phyloP scores from a whole-genome alignment of 371 early-diverging fungal genomes.

The Rhizopus arrhizus region DNA sequence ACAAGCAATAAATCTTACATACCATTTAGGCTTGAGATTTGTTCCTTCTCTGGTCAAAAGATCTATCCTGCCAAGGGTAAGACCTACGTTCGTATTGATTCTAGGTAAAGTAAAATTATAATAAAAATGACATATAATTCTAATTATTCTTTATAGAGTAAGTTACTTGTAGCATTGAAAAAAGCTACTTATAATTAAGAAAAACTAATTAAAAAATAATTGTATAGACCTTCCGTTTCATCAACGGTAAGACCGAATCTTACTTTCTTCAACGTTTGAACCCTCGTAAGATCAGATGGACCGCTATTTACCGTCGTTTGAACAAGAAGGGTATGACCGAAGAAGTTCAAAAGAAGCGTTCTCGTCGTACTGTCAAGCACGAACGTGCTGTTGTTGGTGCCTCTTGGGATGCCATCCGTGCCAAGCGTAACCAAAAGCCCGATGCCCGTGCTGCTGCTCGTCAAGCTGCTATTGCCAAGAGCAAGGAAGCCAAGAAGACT shows the following conservation, averaged over 20 bases:
- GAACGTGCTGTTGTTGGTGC: slow-evolving; percentile 96
- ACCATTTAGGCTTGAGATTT: slow-evolving; percentile 81
- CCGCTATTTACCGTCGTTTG: slow-evolving; percentile 94
- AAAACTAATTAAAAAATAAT: not conserved
- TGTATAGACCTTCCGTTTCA: slow-evolving; percentile 86
- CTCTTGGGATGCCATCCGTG: slow-evolving; percentile 92
- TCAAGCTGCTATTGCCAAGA: slow-evolving; percentile 80
- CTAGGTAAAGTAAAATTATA: slow-evolving; percentile 48
- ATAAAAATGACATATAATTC: not conserved
- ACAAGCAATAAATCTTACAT: not conserved
- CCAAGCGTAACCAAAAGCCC: slow-evolving; percentile 94
- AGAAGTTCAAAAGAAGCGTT: slow-evolving; percentile 95
- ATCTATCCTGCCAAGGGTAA: slow-evolving; percentile 98
- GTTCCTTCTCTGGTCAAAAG: slow-evolving; percentile 96
- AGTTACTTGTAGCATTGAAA: not conserved
- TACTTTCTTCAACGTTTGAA: slow-evolving; percentile 95
- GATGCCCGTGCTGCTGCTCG: slow-evolving; percentile 94
- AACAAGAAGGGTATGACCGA: slow-evolving; percentile 98
- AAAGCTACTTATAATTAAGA: not conserved
- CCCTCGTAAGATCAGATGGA: slow-evolving; percentile 98
- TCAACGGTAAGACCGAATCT: slow-evolving; percentile 94
- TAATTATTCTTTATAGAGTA: slow-evolving; percentile 20
- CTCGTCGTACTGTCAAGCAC: slow-evolving; percentile 92
- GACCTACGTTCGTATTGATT: slow-evolving; percentile 89
- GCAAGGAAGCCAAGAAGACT: slow-evolving; percentile 87